These are phyloP conservation scores for Hibiscus syriacus DNA, from an alignment of 345 rosid species.

Conservation along the genomic window DNA sequence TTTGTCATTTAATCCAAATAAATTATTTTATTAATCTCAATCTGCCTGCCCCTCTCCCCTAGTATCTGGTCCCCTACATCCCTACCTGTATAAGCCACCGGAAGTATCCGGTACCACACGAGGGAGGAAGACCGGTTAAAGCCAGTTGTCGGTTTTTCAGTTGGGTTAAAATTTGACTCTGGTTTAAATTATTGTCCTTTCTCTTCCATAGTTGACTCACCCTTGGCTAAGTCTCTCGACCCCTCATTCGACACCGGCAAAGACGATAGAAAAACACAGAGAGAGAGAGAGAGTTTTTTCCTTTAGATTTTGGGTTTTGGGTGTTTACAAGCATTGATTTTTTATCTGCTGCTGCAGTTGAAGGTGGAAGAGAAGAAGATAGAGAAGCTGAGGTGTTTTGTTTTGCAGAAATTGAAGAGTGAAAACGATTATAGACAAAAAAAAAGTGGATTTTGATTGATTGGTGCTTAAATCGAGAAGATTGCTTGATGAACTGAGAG, in stretches of 20 bases:
- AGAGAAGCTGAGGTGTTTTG: too few species aligned
- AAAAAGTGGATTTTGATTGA: neutral
- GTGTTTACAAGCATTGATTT: too few species aligned
- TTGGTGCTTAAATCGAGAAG: neutral
- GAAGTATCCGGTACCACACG: conserved; percentile 27
- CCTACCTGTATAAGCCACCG: conserved; percentile 20
- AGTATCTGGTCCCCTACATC: conserved; percentile 22
- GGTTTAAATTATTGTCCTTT: conserved; percentile 57
- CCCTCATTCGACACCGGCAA: conserved; percentile 11
- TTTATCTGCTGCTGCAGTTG: neutral
- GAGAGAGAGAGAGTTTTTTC: neutral
- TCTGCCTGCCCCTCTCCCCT: neutral
- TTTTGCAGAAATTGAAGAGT: too few species aligned
- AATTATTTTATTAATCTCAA: neutral
- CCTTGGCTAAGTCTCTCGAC: conserved; percentile 17
- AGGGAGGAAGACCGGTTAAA: conserved; percentile 29
- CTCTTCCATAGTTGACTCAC: conserved; percentile 17
- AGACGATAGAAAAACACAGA: conserved; percentile 16
- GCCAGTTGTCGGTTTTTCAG: conserved; percentile 28
- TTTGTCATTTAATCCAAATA: neutral
- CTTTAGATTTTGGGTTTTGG: too few species aligned
- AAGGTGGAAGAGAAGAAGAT: neutral
- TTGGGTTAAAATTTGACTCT: conserved; percentile 67
- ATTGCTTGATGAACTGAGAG: conserved; percentile 18
- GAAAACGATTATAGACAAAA: neutral